These are phyloP conservation scores for Phoenix roebelenii DNA, from an alignment of 176 grass and related monocot species.

Conservation along the genomic window DNA sequence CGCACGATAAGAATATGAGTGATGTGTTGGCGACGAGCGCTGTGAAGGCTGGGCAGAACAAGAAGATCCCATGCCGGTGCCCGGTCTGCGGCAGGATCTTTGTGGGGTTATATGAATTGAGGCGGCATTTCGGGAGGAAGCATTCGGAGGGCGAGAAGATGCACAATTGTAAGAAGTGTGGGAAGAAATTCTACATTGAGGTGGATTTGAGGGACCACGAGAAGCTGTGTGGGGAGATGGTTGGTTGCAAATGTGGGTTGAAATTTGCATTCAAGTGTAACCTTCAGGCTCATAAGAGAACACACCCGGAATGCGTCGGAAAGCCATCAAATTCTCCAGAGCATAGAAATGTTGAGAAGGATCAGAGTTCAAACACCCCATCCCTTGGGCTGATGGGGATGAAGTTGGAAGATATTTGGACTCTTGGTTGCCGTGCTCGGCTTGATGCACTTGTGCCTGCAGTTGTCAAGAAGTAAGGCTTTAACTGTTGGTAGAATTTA, in stretches of 20 bases:
- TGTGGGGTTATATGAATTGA: neutral
- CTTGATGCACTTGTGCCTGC: too few species aligned
- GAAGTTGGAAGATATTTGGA: too few species aligned
- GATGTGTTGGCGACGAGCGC: neutral
- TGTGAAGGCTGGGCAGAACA: constrained; percentile 2
- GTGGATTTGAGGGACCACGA: constrained; percentile 5
- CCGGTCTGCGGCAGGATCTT: neutral
- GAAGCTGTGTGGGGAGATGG: constrained; percentile 1
- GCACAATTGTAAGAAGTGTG: neutral
- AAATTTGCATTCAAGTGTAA: constrained; percentile 3
- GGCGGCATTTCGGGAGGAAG: constrained; percentile 2
- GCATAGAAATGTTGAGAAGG: neutral
- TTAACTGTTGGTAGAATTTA: too few species aligned
- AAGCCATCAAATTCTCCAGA: neutral
- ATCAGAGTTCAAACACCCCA: too few species aligned
- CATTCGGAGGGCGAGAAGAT: constrained; percentile 7
- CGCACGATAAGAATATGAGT: neutral
- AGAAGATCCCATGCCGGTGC: neutral
- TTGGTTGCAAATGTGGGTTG: constrained; percentile 1
- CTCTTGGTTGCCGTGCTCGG: too few species aligned
- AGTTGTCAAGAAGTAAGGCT: too few species aligned
- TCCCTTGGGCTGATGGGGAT: too few species aligned
- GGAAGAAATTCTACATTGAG: constrained; percentile 5
- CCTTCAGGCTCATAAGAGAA: neutral
- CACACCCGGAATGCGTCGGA: neutral